Percentiles rank a stretch among this genome's conserved stretches.
These are phyloP conservation scores for Solanum acaule DNA, from an alignment of 257 asterid genomes.

Conservation along the genomic window DNA sequence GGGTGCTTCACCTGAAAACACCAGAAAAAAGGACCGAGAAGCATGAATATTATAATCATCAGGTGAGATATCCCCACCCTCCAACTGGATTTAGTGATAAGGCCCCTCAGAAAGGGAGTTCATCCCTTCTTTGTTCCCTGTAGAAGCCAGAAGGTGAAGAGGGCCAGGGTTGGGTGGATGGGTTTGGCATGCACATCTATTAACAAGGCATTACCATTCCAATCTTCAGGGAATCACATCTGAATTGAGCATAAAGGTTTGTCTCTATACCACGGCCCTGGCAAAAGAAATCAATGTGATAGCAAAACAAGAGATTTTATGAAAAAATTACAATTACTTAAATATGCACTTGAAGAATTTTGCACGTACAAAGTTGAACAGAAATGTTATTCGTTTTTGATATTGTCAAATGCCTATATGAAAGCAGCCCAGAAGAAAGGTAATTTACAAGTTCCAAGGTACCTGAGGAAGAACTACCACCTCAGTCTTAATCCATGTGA, in stretches of 20 bases:
- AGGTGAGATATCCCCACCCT: background rate
- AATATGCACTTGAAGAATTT: background rate
- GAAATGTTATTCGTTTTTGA: background rate
- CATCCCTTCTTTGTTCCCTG: background rate
- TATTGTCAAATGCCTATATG: background rate
- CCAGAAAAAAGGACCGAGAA: background rate
- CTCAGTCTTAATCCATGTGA: background rate
- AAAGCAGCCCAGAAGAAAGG: background rate
- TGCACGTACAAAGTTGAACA: background rate
- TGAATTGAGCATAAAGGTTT: slow-evolving; percentile 85
- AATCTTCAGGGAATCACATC: slow-evolving; percentile 86
- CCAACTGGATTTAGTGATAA: background rate
- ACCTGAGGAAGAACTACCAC: background rate
- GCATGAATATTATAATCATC: background rate
- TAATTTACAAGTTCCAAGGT: background rate
- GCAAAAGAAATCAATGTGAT: background rate
- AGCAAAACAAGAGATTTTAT: background rate
- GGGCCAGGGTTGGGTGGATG: background rate
- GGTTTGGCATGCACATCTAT: background rate
- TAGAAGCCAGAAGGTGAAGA: background rate
- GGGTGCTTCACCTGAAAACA: slow-evolving; percentile 81
- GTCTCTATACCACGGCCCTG: slow-evolving; percentile 99
- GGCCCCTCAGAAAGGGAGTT: background rate
- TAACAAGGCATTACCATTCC: slow-evolving; percentile 56
- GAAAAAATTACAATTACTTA: background rate